A percentile compares a stretch with the other conserved stretches of the same genome.
Conservation (phyloP, 352 stramenopile species). For the Plasmopara muralis region DNA sequence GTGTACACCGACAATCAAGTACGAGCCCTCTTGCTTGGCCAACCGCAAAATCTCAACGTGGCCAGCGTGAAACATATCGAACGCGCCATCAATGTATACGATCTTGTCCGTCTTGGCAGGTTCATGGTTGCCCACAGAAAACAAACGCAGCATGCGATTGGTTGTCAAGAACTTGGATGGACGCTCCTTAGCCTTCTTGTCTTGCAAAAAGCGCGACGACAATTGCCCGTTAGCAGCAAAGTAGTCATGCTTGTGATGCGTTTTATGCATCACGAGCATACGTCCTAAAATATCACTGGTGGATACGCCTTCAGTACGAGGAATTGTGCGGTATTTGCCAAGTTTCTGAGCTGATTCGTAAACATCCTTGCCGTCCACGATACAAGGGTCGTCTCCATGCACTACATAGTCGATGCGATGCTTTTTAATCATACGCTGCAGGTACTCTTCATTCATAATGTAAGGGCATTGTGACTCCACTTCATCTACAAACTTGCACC, state of each 20-base stretch:
- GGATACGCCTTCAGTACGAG: constrained; percentile 93
- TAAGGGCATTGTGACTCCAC: constrained; percentile 97
- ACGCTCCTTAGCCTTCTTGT: constrained; percentile 58
- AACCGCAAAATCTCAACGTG: constrained; percentile 95
- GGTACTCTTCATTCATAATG: constrained; percentile 98
- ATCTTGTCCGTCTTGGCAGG: constrained; percentile 87
- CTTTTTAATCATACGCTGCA: constrained; percentile 96
- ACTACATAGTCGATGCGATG: constrained; percentile 98
- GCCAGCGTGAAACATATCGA: constrained; percentile 98
- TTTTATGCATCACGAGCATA: constrained; percentile 96
- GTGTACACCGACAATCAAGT: constrained; percentile 96
- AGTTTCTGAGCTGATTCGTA: constrained; percentile 95
- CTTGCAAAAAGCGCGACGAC: constrained; percentile 59
- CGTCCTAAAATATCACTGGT: constrained; percentile 98
- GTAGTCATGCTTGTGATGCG: constrained; percentile 83
- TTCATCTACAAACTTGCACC: constrained; percentile 98
- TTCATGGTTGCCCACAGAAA: constrained; percentile 84
- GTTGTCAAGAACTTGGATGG: constrained; percentile 95
- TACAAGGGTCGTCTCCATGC: constrained; percentile 98
- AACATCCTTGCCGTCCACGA: constrained; percentile 98
- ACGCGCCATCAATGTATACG: constrained; percentile 98
- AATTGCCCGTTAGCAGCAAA: constrained; percentile 70
- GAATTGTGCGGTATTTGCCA: constrained; percentile 95
- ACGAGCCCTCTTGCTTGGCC: constrained; percentile 89
- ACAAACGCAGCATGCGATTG: constrained; percentile 91